Evolutionary conservation across 331 rosid genomes (phyloP).

Genomic region (Rosa hybrid): DNA sequence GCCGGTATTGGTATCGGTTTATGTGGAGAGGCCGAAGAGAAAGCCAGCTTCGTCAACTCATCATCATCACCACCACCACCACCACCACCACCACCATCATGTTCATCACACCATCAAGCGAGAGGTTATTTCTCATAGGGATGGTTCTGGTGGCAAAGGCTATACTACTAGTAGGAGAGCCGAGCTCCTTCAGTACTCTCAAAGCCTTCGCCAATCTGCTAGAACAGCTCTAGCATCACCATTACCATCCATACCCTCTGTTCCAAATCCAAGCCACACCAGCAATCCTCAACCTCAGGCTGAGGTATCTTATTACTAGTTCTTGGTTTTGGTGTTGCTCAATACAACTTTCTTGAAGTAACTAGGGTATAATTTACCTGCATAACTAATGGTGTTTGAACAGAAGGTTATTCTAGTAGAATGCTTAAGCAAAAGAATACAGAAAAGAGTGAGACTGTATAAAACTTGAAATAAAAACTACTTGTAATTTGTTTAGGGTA

Average conservation of each 20-base stretch:
- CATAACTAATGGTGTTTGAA: no score
- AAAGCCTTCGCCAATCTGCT: constrained; percentile 49
- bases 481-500: background rate
- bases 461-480: background rate
- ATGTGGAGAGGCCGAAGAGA: constrained; percentile 60
- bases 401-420: no score
- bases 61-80: constrained; percentile 15
- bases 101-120: constrained; percentile 37
- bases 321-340: background rate
- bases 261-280: constrained; percentile 22
- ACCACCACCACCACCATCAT: constrained; percentile 30
- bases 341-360: background rate
- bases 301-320: constrained; percentile 20
- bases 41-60: constrained; percentile 14
- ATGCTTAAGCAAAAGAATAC: background rate
- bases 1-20: constrained; percentile 49
- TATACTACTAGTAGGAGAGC: constrained; percentile 53
- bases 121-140: constrained; percentile 25
- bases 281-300: constrained; percentile 33
- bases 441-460: background rate
- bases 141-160: constrained; percentile 32
- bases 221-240: constrained; percentile 27
- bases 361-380: background rate
- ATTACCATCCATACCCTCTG: constrained; percentile 31
- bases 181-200: constrained; percentile 70